These are phyloP conservation scores for Beta macrorhiza DNA, from an alignment of 179 eudicot species.

Conservation along the genomic window DNA sequence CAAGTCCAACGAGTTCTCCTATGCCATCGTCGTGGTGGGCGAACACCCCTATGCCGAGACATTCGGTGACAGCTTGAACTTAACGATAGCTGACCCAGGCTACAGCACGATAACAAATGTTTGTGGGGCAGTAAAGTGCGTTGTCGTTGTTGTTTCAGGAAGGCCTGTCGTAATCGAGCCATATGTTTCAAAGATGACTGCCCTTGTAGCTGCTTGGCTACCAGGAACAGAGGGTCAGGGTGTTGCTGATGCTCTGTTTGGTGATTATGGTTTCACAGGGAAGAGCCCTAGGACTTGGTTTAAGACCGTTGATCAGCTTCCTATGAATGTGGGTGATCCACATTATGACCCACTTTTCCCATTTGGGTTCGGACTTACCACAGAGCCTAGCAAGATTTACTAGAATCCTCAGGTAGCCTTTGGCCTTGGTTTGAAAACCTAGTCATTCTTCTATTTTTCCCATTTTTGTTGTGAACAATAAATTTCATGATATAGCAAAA, in stretches of 20 bases:
- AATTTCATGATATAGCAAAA: not conserved
- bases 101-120: slow-evolving; percentile 55
- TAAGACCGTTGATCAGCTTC: slow-evolving; percentile 65
- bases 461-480: slow-evolving; percentile 12
- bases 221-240: slow-evolving; percentile 88
- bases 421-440: not conserved
- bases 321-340: slow-evolving; percentile 76
- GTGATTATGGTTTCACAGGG: slow-evolving; percentile 74
- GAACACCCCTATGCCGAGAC: slow-evolving; percentile 76
- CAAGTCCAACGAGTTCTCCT: slow-evolving; percentile 52
- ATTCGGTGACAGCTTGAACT: slow-evolving; percentile 60
- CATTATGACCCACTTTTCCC: slow-evolving; percentile 81
- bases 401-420: not conserved
- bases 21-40: slow-evolving; percentile 80
- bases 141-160: slow-evolving; percentile 63
- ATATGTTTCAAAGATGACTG: slow-evolving; percentile 46
- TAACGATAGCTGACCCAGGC: slow-evolving; percentile 58
- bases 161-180: slow-evolving; percentile 79
- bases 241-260: slow-evolving; percentile 79
- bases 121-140: slow-evolving; percentile 63
- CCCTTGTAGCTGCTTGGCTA: slow-evolving; percentile 86
- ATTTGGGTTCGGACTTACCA: slow-evolving; percentile 71
- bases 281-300: slow-evolving; percentile 81
- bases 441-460: not conserved
- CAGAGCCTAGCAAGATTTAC: slow-evolving; percentile 35